Conservation (phyloP, 139 green algal genomes). For the Marvania coccoides region DNA sequence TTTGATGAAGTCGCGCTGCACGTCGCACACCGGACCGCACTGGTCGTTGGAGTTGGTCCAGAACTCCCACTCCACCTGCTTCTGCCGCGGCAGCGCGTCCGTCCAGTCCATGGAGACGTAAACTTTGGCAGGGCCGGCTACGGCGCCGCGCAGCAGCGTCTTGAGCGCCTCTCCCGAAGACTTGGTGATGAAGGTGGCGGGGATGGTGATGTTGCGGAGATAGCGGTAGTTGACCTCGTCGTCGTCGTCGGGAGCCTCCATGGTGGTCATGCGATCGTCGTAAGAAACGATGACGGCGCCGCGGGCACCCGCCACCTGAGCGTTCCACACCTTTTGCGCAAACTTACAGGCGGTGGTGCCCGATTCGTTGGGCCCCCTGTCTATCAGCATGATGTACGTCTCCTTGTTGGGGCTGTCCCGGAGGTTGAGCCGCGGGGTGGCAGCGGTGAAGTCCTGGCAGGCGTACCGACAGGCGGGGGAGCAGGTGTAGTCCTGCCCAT, state of each 20-base stretch:
- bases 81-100: constrained; percentile 55
- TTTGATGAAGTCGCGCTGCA: constrained; percentile 70
- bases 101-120: constrained; percentile 72
- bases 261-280: constrained; percentile 65
- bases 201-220: constrained; percentile 65
- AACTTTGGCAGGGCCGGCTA: not conserved
- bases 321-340: constrained; percentile 80
- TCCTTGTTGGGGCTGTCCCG: constrained; percentile 5
- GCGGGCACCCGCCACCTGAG: constrained; percentile 72
- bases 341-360: constrained; percentile 69
- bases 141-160: constrained; percentile 36
- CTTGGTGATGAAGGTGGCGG: constrained; percentile 68
- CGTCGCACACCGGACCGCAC: constrained; percentile 69
- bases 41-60: constrained; percentile 86
- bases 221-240: constrained; percentile 39
- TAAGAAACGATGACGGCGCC: constrained; percentile 65
- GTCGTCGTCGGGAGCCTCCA: constrained; percentile 57
- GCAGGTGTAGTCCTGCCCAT: constrained; percentile 16
- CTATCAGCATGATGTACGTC: constrained; percentile 58
- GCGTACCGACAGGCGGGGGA: constrained; percentile 29
- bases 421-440: constrained; percentile 17
- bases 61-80: constrained; percentile 82
- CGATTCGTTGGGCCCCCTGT: constrained; percentile 8
- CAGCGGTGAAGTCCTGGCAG: constrained; percentile 32
- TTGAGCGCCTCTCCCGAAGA: constrained; percentile 59